phyloP scores from a whole-genome alignment of 257 asterid genomes.

The Perilla frutescens region DNA sequence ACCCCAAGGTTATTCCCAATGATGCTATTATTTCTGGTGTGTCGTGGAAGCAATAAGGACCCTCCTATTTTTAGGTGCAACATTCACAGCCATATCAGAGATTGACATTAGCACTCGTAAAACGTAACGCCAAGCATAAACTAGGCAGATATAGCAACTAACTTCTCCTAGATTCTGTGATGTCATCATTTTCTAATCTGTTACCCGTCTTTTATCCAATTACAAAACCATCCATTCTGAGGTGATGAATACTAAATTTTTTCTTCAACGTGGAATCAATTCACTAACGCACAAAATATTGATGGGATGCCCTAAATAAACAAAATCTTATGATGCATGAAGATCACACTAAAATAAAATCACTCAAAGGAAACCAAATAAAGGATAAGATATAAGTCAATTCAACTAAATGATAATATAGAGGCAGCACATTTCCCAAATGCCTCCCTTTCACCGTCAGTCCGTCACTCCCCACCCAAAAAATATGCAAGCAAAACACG shows the following conservation, averaged over 20 bases:
- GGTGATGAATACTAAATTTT: no score
- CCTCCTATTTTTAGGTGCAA: no score
- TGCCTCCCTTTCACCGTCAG: no score
- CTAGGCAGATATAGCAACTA: slow-evolving; percentile 3
- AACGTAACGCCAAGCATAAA: background rate
- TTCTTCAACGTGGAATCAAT: no score
- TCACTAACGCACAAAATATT: no score
- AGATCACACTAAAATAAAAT: background rate
- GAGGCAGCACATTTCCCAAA: no score
- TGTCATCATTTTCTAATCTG: background rate
- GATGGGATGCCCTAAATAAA: background rate
- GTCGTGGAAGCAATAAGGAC: no score
- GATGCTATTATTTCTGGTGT: background rate
- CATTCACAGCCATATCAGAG: no score
- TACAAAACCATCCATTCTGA: background rate
- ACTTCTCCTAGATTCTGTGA: background rate
- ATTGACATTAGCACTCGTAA: background rate
- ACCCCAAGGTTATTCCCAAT: background rate
- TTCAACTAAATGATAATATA: no score
- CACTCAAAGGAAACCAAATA: background rate
- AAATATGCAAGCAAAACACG: no score
- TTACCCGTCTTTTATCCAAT: background rate
- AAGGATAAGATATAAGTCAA: no score
- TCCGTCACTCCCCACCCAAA: no score
- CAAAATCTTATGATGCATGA: background rate